Conservation (phyloP, 1,139 yeast genomes). For the Wickerhamomyces sp. region DNA sequence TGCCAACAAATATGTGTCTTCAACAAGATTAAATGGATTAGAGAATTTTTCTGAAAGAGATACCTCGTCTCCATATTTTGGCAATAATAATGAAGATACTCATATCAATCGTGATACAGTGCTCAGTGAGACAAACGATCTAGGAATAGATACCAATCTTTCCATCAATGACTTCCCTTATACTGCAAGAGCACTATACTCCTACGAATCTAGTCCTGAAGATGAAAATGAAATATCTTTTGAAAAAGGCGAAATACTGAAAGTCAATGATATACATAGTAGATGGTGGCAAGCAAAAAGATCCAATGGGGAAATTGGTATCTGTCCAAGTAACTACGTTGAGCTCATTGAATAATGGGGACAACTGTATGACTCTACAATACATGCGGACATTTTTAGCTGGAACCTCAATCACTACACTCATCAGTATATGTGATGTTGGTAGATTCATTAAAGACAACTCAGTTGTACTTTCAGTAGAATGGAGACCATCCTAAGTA, state of each 20-base stretch:
- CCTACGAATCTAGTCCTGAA: conserved; percentile 88
- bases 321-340: conserved; percentile 93
- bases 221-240: conserved; percentile 93
- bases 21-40: conserved; percentile 33
- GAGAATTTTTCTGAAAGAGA: conserved; percentile 28
- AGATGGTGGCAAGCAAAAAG: conserved; percentile 99
- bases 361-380: too few relatives aligned
- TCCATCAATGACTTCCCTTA: conserved; percentile 58
- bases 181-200: conserved; percentile 80
- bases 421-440: too few relatives aligned
- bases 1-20: conserved; percentile 28
- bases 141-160: conserved; percentile 14
- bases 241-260: conserved; percentile 82
- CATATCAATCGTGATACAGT: conserved; percentile 14
- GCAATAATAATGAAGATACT: conserved; percentile 29
- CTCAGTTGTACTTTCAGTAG: conserved; percentile 21
- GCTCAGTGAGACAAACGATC: conserved; percentile 8
- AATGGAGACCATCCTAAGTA: conserved; percentile 77
- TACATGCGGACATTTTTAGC: too few relatives aligned
- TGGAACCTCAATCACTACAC: too few relatives aligned
- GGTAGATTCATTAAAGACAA: too few relatives aligned
- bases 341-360: conserved; percentile 45
- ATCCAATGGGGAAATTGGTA: conserved; percentile 88
- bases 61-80: conserved; percentile 18
- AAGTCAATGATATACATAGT: conserved; percentile 90